phyloP scores from a whole-genome alignment of 805 yeast genomes.

The Komagataella populi region DNA sequence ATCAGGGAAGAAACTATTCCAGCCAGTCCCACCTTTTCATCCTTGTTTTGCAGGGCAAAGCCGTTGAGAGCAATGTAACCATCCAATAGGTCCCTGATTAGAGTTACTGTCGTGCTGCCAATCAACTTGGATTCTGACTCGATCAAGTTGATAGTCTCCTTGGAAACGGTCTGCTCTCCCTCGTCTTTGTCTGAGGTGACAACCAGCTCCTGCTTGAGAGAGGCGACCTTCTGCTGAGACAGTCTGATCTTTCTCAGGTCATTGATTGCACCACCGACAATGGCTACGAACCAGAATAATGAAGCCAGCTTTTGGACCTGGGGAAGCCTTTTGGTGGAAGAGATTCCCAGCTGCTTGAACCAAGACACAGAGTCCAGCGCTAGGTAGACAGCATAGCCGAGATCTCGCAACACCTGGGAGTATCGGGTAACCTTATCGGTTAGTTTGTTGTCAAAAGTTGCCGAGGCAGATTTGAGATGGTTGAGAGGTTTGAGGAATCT shows the following conservation, averaged over 20 bases:
- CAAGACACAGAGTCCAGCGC: conserved; percentile 50
- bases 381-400: conserved; percentile 51
- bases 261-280: conserved; percentile 47
- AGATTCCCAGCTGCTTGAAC: conserved; percentile 43
- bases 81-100: conserved; percentile 70
- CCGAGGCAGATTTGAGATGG: conserved; percentile 56
- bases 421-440: conserved; percentile 40
- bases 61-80: conserved; percentile 61
- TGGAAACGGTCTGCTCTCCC: conserved; percentile 19
- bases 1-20: conserved; percentile 73
- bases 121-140: conserved; percentile 12
- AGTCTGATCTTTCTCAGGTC: conserved; percentile 41
- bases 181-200: conserved; percentile 20
- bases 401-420: conserved; percentile 39
- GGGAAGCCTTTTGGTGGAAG: conserved; percentile 23
- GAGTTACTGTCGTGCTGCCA: conserved; percentile 37
- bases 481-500: conserved; percentile 73
- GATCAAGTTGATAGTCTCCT: conserved; percentile 20
- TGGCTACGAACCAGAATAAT: conserved; percentile 67
- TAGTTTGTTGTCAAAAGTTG: conserved; percentile 57
- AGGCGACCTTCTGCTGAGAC: conserved; percentile 14
- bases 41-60: conserved; percentile 49
- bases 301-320: conserved; percentile 44
- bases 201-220: conserved; percentile 3
- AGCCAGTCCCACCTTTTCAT: conserved; percentile 71